Conservation (phyloP, 2,329 filamentous ascomycete species). For the Rhexocercosporidium sp. region DNA sequence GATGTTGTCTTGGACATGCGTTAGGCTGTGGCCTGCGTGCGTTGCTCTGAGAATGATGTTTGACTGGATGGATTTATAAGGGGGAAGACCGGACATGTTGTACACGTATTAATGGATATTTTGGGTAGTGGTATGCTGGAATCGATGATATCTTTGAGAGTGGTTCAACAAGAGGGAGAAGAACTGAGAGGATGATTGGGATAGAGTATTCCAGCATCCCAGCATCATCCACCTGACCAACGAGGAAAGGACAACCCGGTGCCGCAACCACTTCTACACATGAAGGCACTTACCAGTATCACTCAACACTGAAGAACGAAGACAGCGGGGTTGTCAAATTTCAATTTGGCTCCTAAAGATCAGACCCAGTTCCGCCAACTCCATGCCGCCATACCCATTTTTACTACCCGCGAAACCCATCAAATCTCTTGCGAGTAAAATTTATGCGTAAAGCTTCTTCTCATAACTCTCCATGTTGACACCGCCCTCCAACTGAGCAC, state of each 20-base stretch:
- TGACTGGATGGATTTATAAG: too few species aligned
- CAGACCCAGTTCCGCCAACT: constrained; percentile 12
- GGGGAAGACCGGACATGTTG: too few species aligned
- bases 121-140: too few species aligned
- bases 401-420: background rate
- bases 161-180: too few species aligned
- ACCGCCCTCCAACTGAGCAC: constrained; percentile 94
- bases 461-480: constrained; percentile 99
- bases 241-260: background rate
- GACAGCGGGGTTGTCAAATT: background rate
- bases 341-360: background rate
- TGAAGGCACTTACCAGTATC: background rate
- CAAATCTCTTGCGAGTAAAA: constrained; percentile 10
- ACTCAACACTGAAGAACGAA: background rate
- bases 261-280: background rate
- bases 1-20: too few species aligned
- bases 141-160: too few species aligned
- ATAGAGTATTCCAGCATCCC: too few species aligned
- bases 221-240: too few species aligned
- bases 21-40: too few species aligned
- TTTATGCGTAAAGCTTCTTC: constrained; percentile 97
- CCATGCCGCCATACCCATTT: constrained; percentile 15
- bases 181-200: too few species aligned
- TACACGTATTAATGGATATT: too few species aligned
- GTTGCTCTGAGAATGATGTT: too few species aligned